These are phyloP conservation scores for Populus ilicifolia DNA, from an alignment of 345 rosid genomes.

Conservation along the genomic window DNA sequence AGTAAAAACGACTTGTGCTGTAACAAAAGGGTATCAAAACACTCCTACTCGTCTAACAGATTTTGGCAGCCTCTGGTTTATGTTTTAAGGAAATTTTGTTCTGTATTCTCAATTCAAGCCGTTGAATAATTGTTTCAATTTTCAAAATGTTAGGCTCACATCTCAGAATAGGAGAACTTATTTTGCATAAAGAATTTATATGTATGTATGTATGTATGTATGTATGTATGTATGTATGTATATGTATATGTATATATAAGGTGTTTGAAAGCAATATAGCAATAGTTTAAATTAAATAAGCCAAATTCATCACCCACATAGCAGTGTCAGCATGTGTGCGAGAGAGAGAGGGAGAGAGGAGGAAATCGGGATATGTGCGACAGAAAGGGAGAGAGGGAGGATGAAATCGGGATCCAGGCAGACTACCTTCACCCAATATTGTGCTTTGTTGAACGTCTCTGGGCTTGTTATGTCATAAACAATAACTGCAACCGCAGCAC, in stretches of 20 bases:
- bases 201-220: too few species aligned
- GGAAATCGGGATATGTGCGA: not conserved
- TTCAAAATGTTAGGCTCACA: not conserved
- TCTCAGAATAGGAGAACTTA: not conserved
- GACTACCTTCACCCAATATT: slow-evolving; percentile 94
- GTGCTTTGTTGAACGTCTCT: slow-evolving; percentile 86
- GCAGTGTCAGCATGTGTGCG: not conserved
- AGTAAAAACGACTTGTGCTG: not conserved
- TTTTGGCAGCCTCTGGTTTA: not conserved
- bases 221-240: too few species aligned
- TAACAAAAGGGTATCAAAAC: not conserved
- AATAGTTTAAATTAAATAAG: too few species aligned
- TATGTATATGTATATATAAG: too few species aligned
- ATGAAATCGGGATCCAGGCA: not conserved
- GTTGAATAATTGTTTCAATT: not conserved
- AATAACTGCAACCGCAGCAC: slow-evolving; percentile 92
- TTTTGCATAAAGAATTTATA: not conserved
- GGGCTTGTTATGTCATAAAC: slow-evolving; percentile 96
- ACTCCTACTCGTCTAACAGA: not conserved
- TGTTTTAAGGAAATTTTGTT: not conserved
- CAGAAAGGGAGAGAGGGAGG: not conserved
- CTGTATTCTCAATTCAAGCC: not conserved
- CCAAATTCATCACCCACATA: not conserved
- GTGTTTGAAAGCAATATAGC: not conserved
- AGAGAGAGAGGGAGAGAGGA: not conserved